phyloP scores from a whole-genome alignment of 345 rosid species.

The Heritiera fomes region DNA sequence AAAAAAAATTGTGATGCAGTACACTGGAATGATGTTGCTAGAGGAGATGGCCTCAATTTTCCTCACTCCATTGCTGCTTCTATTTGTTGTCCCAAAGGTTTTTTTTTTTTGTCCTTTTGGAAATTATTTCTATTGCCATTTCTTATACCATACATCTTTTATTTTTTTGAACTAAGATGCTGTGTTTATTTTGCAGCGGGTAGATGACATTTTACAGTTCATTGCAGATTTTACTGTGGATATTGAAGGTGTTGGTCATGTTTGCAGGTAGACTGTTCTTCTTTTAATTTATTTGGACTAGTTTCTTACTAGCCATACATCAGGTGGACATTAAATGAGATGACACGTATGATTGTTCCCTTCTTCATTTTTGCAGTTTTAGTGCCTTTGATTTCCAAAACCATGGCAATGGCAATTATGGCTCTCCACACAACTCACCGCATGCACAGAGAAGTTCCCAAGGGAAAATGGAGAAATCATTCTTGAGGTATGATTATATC shows the following conservation, averaged over 20 bases:
- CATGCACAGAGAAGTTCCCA: conserved; percentile 76
- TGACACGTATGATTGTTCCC: conserved; percentile 3
- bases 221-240: conserved; percentile 73
- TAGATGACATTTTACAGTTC: conserved; percentile 92
- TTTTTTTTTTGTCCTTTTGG: neutral
- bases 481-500: conserved; percentile 69
- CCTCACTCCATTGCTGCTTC: conserved; percentile 86
- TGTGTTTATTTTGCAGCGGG: conserved; percentile 59
- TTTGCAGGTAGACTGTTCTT: conserved; percentile 66
- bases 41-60: conserved; percentile 99
- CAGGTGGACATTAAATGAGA: neutral
- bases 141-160: neutral
- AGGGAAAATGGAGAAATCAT: conserved; percentile 98
- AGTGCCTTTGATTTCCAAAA: conserved; percentile 80
- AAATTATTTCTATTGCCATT: conserved; percentile 3
- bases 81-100: conserved; percentile 92
- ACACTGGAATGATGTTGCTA: conserved; percentile 91
- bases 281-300: conserved; percentile 2
- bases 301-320: neutral
- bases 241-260: conserved; percentile 96
- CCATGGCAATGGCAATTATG: conserved; percentile 89
- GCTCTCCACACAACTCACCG: conserved; percentile 60
- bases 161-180: conserved; percentile 21
- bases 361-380: conserved; percentile 55
- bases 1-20: conserved; percentile 48